Conservation (phyloP, 2,329 filamentous ascomycete species). For the Rhynchosporium agropyri region DNA sequence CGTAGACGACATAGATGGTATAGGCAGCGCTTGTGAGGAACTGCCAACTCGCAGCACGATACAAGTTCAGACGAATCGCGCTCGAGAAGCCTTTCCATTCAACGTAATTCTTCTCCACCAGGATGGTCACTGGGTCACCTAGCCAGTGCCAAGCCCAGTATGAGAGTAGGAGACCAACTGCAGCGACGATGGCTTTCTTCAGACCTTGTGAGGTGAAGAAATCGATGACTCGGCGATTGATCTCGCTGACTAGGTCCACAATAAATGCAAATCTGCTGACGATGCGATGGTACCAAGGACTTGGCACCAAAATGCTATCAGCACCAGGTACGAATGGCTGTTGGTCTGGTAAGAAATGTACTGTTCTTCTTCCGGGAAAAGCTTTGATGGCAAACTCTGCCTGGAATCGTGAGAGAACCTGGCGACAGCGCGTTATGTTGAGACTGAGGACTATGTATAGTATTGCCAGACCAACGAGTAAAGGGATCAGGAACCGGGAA, state of each 20-base stretch:
- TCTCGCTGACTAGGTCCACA: background rate
- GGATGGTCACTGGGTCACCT: background rate
- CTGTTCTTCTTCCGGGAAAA: background rate
- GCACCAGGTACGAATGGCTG: background rate
- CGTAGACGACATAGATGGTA: background rate
- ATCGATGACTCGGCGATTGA: background rate
- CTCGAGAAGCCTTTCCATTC: background rate
- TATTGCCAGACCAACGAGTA: slow-evolving; percentile 2
- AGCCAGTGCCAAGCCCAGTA: background rate
- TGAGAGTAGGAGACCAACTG: background rate
- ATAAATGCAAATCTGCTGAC: background rate
- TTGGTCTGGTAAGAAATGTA: background rate
- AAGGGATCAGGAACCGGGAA: background rate
- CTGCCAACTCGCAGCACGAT: slow-evolving; percentile 1
- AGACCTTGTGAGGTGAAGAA: slow-evolving; percentile 1
- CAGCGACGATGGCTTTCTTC: background rate
- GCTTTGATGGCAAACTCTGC: background rate
- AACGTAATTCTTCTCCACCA: background rate
- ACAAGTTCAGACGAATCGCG: slow-evolving; percentile 1
- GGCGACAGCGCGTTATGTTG: background rate
- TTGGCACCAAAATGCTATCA: background rate
- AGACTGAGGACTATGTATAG: slow-evolving; percentile 6
- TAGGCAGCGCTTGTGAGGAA: background rate
- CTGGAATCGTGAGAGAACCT: background rate
- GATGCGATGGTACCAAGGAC: background rate